Percentiles rank a stretch among this genome's conserved stretches.
phyloP scores from a whole-genome alignment of 768 basidiomycete species.

The Mycena filopes region DNA sequence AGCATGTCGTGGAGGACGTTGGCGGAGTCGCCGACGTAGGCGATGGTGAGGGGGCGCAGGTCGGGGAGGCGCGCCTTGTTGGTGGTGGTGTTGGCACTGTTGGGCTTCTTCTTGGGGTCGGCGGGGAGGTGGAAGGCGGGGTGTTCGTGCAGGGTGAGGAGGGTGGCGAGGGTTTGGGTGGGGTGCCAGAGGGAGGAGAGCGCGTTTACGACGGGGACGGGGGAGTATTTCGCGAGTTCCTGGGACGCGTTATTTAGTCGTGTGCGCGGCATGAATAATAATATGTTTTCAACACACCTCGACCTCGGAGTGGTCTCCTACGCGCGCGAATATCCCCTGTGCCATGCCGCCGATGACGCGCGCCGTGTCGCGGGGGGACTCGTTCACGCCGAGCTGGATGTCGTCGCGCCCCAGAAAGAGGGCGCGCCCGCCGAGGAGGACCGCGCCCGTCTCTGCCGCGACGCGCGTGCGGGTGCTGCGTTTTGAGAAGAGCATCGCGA shows the following conservation, averaged over 20 bases:
- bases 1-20: constrained; percentile 99
- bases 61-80: constrained; percentile 49
- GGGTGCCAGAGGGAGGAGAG: constrained; percentile 97
- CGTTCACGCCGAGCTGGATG: constrained; percentile 97
- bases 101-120: constrained; percentile 33
- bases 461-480: constrained; percentile 93
- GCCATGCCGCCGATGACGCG: constrained; percentile 94
- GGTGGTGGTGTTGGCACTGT: not conserved
- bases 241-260: too few relatives aligned
- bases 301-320: constrained; percentile 91
- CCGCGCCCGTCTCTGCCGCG: constrained; percentile 84
- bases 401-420: constrained; percentile 91
- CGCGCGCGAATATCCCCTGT: constrained; percentile 96
- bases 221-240: constrained; percentile 91
- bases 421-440: constrained; percentile 86
- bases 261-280: too few relatives aligned
- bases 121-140: constrained; percentile 67
- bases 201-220: constrained; percentile 95
- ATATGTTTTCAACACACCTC: constrained; percentile 79
- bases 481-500: constrained; percentile 93
- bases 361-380: constrained; percentile 84
- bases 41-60: constrained; percentile 85
- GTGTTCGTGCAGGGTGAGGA: constrained; percentile 89
- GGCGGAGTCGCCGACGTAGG: constrained; percentile 94
- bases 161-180: constrained; percentile 93